Evolutionary conservation across 345 rosid genomes (phyloP).

Genomic region (Capsella bursapastoris): DNA sequence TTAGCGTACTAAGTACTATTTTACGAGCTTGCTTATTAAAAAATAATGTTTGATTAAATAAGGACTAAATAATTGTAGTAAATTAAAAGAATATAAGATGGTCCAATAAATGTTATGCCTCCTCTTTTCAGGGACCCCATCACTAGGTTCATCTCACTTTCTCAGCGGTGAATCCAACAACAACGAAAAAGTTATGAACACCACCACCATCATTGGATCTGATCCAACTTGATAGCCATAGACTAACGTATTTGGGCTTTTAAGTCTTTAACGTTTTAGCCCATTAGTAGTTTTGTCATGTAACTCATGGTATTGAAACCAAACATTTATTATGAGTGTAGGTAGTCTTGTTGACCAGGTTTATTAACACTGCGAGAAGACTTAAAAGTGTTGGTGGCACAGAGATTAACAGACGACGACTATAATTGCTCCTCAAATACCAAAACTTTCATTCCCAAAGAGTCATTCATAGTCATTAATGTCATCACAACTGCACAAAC

Average conservation of each 20-base stretch:
- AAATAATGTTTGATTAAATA: not conserved
- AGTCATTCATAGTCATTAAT: conserved; percentile 2
- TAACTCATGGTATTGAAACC: not conserved
- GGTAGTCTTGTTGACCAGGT: conserved; percentile 3
- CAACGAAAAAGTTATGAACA: not conserved
- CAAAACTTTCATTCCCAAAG: conserved; percentile 13
- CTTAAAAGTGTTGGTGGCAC: not conserved
- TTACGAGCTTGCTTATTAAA: conserved; percentile 2
- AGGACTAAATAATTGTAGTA: conserved; percentile 3
- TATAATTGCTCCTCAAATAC: conserved; percentile 9
- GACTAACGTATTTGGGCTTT: conserved; percentile 9
- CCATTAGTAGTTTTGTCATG: conserved; percentile 20
- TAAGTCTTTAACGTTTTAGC: not conserved
- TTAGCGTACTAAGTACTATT: conserved; percentile 15
- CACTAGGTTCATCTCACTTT: conserved; percentile 10
- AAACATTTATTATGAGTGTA: conserved; percentile 6
- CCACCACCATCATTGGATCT: not conserved
- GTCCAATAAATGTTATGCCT: conserved; percentile 30
- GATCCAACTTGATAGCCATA: not conserved
- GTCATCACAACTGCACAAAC: conserved; percentile 1
- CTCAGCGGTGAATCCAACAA: conserved; percentile 14
- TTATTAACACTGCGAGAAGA: conserved; percentile 4
- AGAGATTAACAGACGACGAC: not conserved
- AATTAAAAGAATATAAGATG: not conserved
- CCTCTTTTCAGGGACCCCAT: conserved; percentile 24